Percentiles rank a stretch among this genome's conserved stretches.
Conservation (phyloP, 352 stramenopile species). For the Phytophthora nicotianae region DNA sequence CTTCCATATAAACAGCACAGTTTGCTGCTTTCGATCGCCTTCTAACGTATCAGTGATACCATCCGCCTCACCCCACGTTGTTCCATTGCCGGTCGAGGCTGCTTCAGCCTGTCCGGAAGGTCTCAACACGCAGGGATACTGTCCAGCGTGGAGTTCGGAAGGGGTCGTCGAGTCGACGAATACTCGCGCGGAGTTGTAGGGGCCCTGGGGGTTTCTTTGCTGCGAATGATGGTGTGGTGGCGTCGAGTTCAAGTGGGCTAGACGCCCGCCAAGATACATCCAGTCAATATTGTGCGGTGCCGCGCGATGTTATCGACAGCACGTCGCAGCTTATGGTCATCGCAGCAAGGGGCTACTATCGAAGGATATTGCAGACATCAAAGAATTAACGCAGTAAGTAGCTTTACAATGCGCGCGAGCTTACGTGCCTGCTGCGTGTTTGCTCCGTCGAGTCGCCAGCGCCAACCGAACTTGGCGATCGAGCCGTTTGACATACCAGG, state of each 20-base stretch:
- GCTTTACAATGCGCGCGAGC: slow-evolving; percentile 9
- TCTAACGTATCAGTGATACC: background rate
- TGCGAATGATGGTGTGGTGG: background rate
- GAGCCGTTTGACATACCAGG: slow-evolving; percentile 4
- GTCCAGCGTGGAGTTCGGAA: slow-evolving; percentile 6
- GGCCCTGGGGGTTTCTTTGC: background rate
- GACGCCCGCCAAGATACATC: background rate
- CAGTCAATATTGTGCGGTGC: too few species aligned
- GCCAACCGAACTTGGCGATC: slow-evolving; percentile 5
- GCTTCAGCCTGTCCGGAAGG: slow-evolving; percentile 17
- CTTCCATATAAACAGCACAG: background rate
- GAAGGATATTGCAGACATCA: too few species aligned
- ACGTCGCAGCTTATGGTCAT: background rate
- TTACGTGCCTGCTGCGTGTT: background rate
- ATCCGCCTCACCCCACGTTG: background rate
- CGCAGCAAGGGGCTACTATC: background rate
- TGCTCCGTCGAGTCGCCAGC: slow-evolving; percentile 13
- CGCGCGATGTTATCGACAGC: too few species aligned
- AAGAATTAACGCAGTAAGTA: slow-evolving; percentile 13
- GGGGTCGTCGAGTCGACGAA: slow-evolving; percentile 17
- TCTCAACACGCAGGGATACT: slow-evolving; percentile 49
- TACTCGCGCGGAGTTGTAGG: slow-evolving; percentile 3
- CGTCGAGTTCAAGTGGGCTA: background rate
- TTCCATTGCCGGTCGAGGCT: slow-evolving; percentile 1
- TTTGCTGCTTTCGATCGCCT: background rate